Evolutionary conservation across 495 filamentous ascomycete species (phyloP), one percentile per base, ranked within the genome.

Genomic region (Hypoxylon lienhwacheense): DNA sequence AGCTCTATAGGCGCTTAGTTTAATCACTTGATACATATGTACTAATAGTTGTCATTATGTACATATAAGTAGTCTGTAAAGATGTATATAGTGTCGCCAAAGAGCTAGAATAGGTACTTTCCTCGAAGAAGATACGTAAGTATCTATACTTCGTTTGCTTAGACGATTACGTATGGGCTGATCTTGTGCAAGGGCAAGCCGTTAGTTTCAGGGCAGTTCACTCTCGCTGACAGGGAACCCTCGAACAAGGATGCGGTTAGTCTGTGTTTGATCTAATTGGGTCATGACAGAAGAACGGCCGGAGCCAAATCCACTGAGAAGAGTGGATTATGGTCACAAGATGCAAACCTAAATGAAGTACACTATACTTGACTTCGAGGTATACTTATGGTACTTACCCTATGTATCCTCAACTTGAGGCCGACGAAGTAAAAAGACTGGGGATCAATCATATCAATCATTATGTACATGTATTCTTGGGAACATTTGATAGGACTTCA

Each of bases 1-100:
- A 50, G 45, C 49, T 55, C 46, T 44, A 47, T 40, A 54, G 57
- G 57, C n/a, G n/a, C n/a, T n/a, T n/a, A n/a, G n/a, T n/a, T n/a
- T n/a, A n/a, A n/a, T 61, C 57, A 61, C 47, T 61, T 61, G 57
- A 61, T 47, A 61, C n/a, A n/a, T n/a, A n/a, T n/a, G n/a, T n/a
- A n/a, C n/a, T n/a, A n/a, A n/a, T n/a, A n/a, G n/a, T n/a, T n/a
- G n/a, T n/a, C n/a, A n/a, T n/a, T n/a, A n/a, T n/a, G n/a, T n/a
- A n/a, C n/a, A n/a, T n/a, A n/a, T n/a, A n/a, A n/a, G n/a, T n/a
- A n/a, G n/a, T n/a, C n/a, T n/a, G n/a, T n/a, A n/a, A n/a, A n/a
- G n/a, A n/a, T n/a, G n/a, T n/a, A n/a, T n/a, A n/a, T n/a, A n/a
- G n/a, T n/a, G n/a, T n/a, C n/a, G n/a, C n/a, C n/a, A n/a, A n/a